phyloP scores from a whole-genome alignment of 805 yeast genomes.

The Yarrowia hollandica region DNA sequence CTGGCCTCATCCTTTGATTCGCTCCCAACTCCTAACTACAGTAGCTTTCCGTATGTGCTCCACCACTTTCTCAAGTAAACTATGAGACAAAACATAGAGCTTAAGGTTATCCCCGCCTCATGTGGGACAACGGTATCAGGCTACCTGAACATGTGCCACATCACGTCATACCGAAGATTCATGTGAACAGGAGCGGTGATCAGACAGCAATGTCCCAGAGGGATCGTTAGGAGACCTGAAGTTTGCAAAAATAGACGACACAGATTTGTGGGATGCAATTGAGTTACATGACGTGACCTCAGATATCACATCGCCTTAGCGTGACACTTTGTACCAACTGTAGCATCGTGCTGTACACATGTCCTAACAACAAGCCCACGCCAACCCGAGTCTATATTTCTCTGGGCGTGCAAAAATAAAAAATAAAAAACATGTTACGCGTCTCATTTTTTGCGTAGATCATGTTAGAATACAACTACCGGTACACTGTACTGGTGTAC shows the following conservation, averaged over 20 bases:
- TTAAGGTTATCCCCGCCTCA: slow-evolving; percentile 25
- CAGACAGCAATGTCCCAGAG: not conserved
- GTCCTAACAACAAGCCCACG: no score
- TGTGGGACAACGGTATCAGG: slow-evolving; percentile 22
- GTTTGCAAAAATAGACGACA: no score
- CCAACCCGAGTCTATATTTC: no score
- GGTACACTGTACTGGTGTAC: no score
- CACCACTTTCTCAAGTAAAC: slow-evolving; percentile 19
- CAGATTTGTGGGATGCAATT: not conserved
- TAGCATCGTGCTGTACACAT: no score
- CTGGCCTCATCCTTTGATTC: not conserved
- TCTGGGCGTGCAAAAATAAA: no score
- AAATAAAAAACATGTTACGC: no score
- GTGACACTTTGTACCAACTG: not conserved
- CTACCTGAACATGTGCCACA: slow-evolving; percentile 19
- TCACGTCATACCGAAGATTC: slow-evolving; percentile 3
- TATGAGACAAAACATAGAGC: slow-evolving; percentile 16
- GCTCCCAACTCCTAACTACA: not conserved
- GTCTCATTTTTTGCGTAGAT: no score
- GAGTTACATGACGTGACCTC: not conserved
- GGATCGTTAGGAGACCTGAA: no score
- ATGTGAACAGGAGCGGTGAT: not conserved
- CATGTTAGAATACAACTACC: no score
- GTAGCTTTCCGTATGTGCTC: not conserved
- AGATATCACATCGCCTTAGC: not conserved